phyloP scores from a whole-genome alignment of 23 red algal species.

The Agarophyton chilense region DNA sequence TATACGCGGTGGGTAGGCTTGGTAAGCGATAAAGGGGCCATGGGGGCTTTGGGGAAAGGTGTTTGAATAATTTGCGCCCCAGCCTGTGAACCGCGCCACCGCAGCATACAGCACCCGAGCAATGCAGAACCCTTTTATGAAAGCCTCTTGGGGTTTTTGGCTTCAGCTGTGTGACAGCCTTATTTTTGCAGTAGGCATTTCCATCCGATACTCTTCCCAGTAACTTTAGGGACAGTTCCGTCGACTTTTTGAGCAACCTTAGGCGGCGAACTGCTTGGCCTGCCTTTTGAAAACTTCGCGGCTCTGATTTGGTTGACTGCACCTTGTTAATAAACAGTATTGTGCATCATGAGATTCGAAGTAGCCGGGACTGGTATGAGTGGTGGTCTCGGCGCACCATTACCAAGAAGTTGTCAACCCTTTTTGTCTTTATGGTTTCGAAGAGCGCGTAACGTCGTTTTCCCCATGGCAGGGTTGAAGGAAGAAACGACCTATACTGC shows the following conservation, averaged over 20 bases:
- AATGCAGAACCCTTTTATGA: constrained; percentile 9
- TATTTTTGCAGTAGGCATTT: constrained; percentile 47
- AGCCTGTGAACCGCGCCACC: neutral
- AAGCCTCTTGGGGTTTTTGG: constrained; percentile 26
- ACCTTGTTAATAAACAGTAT: neutral
- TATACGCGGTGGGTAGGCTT: too few species aligned
- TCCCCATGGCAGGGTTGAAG: neutral
- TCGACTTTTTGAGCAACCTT: neutral
- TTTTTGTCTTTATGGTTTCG: too few species aligned
- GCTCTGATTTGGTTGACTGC: neutral
- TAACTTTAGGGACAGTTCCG: neutral
- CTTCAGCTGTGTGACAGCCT: neutral
- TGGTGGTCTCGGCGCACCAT: neutral
- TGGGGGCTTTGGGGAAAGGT: neutral
- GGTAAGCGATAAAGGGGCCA: neutral
- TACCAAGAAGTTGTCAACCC: neutral
- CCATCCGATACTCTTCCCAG: constrained; percentile 32
- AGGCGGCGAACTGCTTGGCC: neutral
- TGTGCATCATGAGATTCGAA: neutral
- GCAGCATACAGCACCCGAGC: neutral
- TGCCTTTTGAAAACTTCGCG: neutral
- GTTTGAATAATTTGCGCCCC: constrained; percentile 23
- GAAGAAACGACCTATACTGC: too few species aligned
- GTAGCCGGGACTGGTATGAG: neutral
- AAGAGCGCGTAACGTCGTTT: too few species aligned